Evolutionary conservation across 163 green algal genomes (phyloP), one percentile per base, ranked within the genome.

Genomic region (Trebouxia gelatinosa): DNA sequence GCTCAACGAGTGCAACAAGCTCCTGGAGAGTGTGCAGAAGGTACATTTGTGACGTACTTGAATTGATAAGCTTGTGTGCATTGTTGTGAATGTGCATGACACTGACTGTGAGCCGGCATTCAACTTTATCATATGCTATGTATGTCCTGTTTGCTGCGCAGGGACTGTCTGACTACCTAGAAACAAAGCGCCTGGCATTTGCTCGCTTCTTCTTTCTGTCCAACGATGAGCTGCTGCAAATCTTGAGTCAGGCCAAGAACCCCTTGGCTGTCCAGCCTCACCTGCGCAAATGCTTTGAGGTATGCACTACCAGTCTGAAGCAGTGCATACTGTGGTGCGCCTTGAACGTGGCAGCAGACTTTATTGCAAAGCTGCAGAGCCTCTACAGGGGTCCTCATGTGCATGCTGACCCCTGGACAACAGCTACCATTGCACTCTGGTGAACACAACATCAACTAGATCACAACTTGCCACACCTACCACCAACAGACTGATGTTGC

Each of bases 11-110:
- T 84, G 83, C 80, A 95, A 95, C 83, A 91, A 92, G 83, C 86
- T 93, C 70, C 85, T 97, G 40, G 92, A 97, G 70, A 88, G 83
- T 62, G 92, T 97, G 50, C 92, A 97, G 82, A 97, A 97, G 80
- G 62, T 81, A 28, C n/a, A n/a, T n/a, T n/a, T n/a, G n/a, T n/a
- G n/a, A n/a, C n/a, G n/a, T n/a, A n/a, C n/a, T n/a, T n/a, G n/a
- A n/a, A n/a, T n/a, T n/a, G n/a, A n/a, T n/a, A n/a, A n/a, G n/a
- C n/a, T n/a, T n/a, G n/a, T n/a, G n/a, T n/a, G n/a, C n/a, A n/a
- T n/a, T n/a, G n/a, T n/a, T n/a, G n/a, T n/a, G n/a, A n/a, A n/a
- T n/a, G n/a, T n/a, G n/a, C n/a, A n/a, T n/a, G n/a, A n/a, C n/a
- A n/a, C n/a, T n/a, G n/a, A n/a, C n/a, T n/a, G n/a, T n/a, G n/a